Conservation (phyloP, 371 early-diverging fungal species). For the Actinomortierella ambigua region DNA sequence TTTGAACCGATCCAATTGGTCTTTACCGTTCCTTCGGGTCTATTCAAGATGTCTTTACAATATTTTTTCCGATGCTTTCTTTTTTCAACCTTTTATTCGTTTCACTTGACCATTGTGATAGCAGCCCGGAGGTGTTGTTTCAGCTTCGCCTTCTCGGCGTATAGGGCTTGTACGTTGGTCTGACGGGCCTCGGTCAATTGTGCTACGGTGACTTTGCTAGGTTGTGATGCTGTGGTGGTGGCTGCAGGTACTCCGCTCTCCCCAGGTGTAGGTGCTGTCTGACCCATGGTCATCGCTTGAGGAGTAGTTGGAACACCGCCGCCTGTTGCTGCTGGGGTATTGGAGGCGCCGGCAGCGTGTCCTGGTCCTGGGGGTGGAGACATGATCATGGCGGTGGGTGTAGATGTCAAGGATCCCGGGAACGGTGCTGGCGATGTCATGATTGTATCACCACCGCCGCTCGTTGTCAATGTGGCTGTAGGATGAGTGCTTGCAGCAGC, state of each 20-base stretch:
- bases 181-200: conserved; percentile 45
- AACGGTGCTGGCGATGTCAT: conserved; percentile 17
- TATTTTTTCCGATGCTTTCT: too few species aligned
- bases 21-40: too few species aligned
- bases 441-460: background rate
- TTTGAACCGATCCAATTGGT: too few species aligned
- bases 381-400: background rate
- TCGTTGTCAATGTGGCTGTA: background rate
- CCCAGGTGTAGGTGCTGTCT: background rate
- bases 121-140: conserved; percentile 17
- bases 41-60: too few species aligned
- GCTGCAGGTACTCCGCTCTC: conserved; percentile 7
- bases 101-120: conserved; percentile 23
- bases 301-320: background rate
- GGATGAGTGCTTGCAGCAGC: background rate
- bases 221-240: conserved; percentile 18
- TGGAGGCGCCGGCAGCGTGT: background rate
- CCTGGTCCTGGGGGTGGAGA: too few species aligned
- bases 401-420: background rate
- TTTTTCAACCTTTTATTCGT: background rate
- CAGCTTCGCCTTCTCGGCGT: conserved; percentile 22
- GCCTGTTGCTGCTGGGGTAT: conserved; percentile 15
- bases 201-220: conserved; percentile 6
- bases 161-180: conserved; percentile 24
- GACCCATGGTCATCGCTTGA: background rate